A percentile compares a stretch with the other conserved stretches of the same genome.
phyloP scores from a whole-genome alignment of 352 stramenopile genomes.

The Elongisporangium senticosum region DNA sequence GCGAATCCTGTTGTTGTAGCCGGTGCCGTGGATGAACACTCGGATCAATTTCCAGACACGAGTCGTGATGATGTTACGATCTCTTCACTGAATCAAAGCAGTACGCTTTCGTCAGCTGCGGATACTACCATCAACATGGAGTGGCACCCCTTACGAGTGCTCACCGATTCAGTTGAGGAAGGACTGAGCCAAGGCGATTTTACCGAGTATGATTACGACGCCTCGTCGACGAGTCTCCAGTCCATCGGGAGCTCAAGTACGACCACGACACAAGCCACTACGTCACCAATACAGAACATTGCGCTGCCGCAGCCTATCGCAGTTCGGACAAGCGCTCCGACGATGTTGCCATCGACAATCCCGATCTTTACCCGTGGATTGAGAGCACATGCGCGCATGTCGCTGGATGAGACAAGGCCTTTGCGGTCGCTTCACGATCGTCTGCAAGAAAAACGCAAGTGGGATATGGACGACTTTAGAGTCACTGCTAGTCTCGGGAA shows the following conservation, averaged over 20 bases:
- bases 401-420: conserved; percentile 36
- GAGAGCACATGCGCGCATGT: conserved; percentile 20
- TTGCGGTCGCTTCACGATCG: conserved; percentile 38
- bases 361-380: conserved; percentile 12
- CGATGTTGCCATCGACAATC: conserved; percentile 11
- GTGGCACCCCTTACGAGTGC: neutral
- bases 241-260: neutral
- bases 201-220: neutral
- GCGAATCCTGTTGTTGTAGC: neutral
- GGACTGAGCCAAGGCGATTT: neutral
- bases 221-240: neutral
- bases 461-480: conserved; percentile 70
- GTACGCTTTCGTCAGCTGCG: neutral
- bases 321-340: conserved; percentile 16
- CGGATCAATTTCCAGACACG: neutral
- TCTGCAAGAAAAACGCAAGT: conserved; percentile 48
- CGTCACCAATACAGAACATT: neutral
- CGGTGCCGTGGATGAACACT: neutral
- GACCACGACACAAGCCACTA: neutral
- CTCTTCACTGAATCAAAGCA: neutral
- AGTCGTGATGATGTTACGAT: neutral
- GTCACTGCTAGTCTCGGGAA: conserved; percentile 78
- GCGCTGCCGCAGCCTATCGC: conserved; percentile 30
- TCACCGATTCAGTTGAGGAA: neutral
- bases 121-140: neutral